A percentile compares a stretch with the other conserved stretches of the same genome.
Conservation (phyloP, 495 filamentous ascomycete species). For the Penicillium desertorum region DNA sequence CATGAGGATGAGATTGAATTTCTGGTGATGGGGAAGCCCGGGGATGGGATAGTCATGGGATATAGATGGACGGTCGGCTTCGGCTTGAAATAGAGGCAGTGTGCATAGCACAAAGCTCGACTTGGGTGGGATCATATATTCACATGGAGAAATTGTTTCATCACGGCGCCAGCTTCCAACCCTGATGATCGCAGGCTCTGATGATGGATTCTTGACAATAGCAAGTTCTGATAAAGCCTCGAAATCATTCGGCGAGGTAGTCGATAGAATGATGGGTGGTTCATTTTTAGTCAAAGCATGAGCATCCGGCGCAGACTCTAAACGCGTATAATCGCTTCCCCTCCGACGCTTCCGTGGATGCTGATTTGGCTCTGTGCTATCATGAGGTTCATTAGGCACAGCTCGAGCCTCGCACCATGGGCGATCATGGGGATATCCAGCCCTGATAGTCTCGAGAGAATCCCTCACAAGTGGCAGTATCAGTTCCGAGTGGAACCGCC, state of each 20-base stretch:
- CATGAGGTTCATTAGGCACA: constrained; percentile 11
- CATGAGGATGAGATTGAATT: constrained; percentile 78
- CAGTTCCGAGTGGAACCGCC: constrained; percentile 29
- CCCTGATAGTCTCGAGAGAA: constrained; percentile 33
- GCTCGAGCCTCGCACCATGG: constrained; percentile 46
- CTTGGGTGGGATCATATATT: constrained; percentile 48
- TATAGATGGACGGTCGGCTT: not conserved
- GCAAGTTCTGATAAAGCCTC: constrained; percentile 31
- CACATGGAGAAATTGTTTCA: constrained; percentile 4
- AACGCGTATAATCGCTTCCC: not conserved
- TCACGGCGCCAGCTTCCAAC: constrained; percentile 13
- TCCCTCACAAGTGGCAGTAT: constrained; percentile 32
- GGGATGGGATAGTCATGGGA: constrained; percentile 28
- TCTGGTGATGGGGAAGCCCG: constrained; percentile 24
- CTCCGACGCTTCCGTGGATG: constrained; percentile 17
- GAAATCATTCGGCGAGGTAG: constrained; percentile 33
- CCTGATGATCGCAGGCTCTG: constrained; percentile 24
- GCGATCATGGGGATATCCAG: not conserved
- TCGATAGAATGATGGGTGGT: constrained; percentile 39
- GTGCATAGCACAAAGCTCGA: constrained; percentile 53
- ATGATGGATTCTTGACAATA: constrained; percentile 40
- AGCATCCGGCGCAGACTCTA: not conserved
- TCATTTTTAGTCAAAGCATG: not conserved
- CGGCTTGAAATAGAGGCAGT: constrained; percentile 25
- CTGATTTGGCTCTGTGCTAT: constrained; percentile 10